Evolutionary conservation across 1,284 basidiomycete species (phyloP), one percentile per base, ranked within the genome.

Genomic region (Mycena citricolor): DNA sequence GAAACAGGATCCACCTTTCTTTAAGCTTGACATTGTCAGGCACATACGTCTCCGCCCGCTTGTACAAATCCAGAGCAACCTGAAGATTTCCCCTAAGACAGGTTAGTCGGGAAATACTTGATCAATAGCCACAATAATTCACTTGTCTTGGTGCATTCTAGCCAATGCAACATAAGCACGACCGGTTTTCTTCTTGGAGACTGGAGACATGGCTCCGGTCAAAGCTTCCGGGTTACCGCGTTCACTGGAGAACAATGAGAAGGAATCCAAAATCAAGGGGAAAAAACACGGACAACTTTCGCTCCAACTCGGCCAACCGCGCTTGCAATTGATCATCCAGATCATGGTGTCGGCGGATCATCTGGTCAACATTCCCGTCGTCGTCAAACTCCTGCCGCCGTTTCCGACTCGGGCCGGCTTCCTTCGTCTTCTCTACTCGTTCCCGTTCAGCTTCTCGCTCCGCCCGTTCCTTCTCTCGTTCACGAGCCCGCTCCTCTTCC

Each of bases 21-120:
- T 81, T 81, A 42, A 89, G 73, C 61, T 87, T 87, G 64, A 76
- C 62, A 57, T 89, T 89, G 52, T 87, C 83, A 14, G 86, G 85
- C 41, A 86, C 84, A 54, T 86, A 89, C 8, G 70, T 72, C 62
- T 83, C 80, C 16, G 86, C 86, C 55, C 84, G 84, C 55, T 79
- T 77, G 57, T 87, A 89, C 13, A 87, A 71, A 47, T 86, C 83
- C 22, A 89, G 71, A 1, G 86, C 86, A 5, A 78, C 73, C 54
- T 81, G 72, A 21, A 88, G 69, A 59, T 88, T 79, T 30, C 83
- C 83, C 71, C 85, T 88, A 48, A 30, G 44, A 20, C 23, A 32
- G 39, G 36, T 34, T 22, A 35, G 30, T 31, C 17, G 37, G 38
- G 30, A 29, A 23, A 32, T 28, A 47, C n/a, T n/a, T n/a, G n/a